A percentile compares a stretch with the other conserved stretches of the same genome.
Evolutionary conservation across 257 asterid species (phyloP).

Genomic region (Anisodus acutangulus): DNA sequence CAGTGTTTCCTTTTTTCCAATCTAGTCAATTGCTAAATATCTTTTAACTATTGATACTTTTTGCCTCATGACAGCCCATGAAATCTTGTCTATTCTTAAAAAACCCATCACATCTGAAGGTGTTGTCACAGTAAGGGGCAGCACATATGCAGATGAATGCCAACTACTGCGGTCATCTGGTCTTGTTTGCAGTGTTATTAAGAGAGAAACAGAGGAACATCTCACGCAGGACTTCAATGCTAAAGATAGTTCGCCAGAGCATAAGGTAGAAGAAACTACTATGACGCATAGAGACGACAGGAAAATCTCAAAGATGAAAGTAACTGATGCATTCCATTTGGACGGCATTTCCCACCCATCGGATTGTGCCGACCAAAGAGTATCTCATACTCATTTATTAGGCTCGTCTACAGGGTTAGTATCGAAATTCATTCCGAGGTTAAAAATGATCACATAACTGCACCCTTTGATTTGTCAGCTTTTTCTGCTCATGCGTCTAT

Average conservation of each 20-base stretch:
- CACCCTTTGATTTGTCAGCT: conserved; percentile 15
- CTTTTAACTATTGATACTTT: conserved; percentile 5
- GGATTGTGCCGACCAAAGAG: conserved; percentile 19
- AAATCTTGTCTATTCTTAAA: conserved; percentile 72
- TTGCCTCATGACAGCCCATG: conserved; percentile 59
- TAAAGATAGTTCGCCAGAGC: conserved; percentile 35
- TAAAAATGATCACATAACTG: not conserved
- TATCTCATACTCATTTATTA: conserved; percentile 32
- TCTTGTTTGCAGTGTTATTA: conserved; percentile 41
- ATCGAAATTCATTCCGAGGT: not conserved
- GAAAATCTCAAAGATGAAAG: conserved; percentile 44
- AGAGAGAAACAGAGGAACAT: conserved; percentile 39
- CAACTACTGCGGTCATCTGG: conserved; percentile 44
- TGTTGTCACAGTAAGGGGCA: conserved; percentile 38
- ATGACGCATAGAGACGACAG: conserved; percentile 31
- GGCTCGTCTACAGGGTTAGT: conserved; percentile 46
- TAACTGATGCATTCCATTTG: conserved; percentile 36
- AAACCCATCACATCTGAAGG: conserved; percentile 52
- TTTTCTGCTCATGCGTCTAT: not conserved
- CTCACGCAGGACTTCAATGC: conserved; percentile 39
- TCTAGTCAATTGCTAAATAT: conserved; percentile 7
- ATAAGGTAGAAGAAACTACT: conserved; percentile 40
- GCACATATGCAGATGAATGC: conserved; percentile 38
- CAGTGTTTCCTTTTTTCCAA: not conserved
- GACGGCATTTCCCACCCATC: conserved; percentile 30